Percentiles rank a stretch among this genome's conserved stretches.
Evolutionary conservation across 345 rosid species (phyloP).

Genomic region (Cardiospermum halicacabum): DNA sequence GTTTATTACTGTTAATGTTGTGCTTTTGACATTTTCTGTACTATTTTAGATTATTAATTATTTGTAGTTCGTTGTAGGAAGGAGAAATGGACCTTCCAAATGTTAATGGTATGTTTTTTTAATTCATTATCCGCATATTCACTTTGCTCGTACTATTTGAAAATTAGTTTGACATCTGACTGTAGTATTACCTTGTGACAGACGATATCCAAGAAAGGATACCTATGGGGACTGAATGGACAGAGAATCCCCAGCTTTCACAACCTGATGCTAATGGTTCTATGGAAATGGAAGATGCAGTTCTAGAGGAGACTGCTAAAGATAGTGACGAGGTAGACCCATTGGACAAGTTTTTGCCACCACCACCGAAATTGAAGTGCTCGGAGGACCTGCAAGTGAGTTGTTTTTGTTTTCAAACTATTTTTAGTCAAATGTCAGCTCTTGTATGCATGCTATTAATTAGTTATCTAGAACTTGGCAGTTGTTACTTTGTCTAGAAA

Average conservation of each 20-base stretch:
- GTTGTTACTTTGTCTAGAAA: background rate
- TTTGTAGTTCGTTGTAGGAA: too few species aligned
- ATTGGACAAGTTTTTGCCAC: slow-evolving; percentile 71
- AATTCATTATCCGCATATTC: too few species aligned
- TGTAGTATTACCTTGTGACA: slow-evolving; percentile 16
- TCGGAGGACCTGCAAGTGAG: slow-evolving; percentile 85
- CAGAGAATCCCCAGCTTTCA: slow-evolving; percentile 39
- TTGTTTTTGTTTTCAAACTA: slow-evolving; percentile 1
- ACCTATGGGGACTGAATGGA: slow-evolving; percentile 27
- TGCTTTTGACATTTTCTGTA: slow-evolving; percentile 11
- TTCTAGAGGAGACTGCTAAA: slow-evolving; percentile 31
- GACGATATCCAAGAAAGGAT: slow-evolving; percentile 36
- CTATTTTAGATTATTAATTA: too few species aligned
- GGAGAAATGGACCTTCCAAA: slow-evolving; percentile 33
- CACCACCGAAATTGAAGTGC: slow-evolving; percentile 56
- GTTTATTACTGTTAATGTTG: background rate
- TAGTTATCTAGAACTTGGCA: background rate
- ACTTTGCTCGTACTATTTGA: background rate
- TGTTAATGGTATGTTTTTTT: slow-evolving; percentile 34
- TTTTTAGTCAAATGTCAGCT: background rate
- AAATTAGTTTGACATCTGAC: background rate
- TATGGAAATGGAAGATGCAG: slow-evolving; percentile 38
- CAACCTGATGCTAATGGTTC: slow-evolving; percentile 26
- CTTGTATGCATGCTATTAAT: background rate
- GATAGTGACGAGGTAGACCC: slow-evolving; percentile 39